Conservation (phyloP, 139 green algal species). For the Chlamydomonas sphaeroides region DNA sequence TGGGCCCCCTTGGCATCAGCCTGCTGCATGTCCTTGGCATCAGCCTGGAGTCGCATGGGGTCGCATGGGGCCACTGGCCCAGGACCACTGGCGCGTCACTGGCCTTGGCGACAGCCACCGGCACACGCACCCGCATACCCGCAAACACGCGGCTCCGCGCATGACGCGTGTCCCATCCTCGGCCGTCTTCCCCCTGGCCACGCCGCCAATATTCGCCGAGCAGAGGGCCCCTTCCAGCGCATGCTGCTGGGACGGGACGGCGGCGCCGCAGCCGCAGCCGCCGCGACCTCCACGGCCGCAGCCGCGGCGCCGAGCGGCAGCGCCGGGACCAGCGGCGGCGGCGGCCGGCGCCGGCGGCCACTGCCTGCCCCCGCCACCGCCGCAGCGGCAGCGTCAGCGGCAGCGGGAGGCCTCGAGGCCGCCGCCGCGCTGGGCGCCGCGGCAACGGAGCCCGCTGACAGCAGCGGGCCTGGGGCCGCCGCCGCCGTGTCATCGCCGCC, state of each 20-base stretch:
- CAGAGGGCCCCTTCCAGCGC: conserved; percentile 31
- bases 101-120: neutral
- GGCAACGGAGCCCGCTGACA: neutral
- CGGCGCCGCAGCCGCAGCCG: neutral
- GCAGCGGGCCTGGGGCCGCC: neutral
- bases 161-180: neutral
- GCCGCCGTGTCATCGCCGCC: neutral
- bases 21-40: too few relatives aligned
- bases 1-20: too few relatives aligned
- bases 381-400: too few relatives aligned
- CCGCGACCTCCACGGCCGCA: neutral
- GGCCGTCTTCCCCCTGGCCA: neutral
- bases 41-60: too few relatives aligned
- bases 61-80: too few relatives aligned
- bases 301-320: neutral
- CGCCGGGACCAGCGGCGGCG: neutral
- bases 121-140: too few relatives aligned
- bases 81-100: too few relatives aligned
- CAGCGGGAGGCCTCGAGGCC: too few relatives aligned
- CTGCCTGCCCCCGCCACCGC: neutral
- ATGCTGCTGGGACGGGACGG: conserved; percentile 21
- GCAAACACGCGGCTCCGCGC: neutral
- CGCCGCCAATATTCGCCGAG: too few relatives aligned
- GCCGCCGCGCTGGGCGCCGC: too few relatives aligned
- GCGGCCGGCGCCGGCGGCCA: neutral